A percentile compares a stretch with the other conserved stretches of the same genome.
Evolutionary conservation across 2,329 filamentous ascomycete species (phyloP).

Genomic region (Tolypocladium inflatum): DNA sequence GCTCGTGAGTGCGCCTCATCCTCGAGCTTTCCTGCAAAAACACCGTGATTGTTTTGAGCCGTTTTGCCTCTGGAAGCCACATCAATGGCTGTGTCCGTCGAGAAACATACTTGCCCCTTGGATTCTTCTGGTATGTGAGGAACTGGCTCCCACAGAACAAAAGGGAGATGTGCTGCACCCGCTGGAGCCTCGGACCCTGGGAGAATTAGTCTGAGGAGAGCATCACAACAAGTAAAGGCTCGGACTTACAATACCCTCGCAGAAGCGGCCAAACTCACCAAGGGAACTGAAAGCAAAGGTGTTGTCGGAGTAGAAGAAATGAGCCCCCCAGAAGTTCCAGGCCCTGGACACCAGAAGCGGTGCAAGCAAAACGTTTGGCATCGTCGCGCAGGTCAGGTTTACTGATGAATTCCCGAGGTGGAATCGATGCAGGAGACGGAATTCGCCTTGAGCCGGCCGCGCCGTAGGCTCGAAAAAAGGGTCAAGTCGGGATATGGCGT

Average conservation of each 20-base stretch:
- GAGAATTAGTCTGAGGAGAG: background rate
- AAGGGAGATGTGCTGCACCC: slow-evolving; percentile 31
- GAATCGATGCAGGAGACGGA: background rate
- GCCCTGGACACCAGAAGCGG: background rate
- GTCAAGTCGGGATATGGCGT: background rate
- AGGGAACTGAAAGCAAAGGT: background rate
- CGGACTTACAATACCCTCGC: background rate
- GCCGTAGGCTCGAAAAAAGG: background rate
- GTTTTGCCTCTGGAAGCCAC: slow-evolving; percentile 23
- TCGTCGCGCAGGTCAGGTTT: background rate
- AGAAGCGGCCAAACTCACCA: background rate
- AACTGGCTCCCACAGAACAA: slow-evolving; percentile 9
- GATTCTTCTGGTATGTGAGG: slow-evolving; percentile 11
- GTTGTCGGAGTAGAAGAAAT: background rate
- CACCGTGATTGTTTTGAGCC: slow-evolving; percentile 30
- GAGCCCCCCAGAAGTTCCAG: background rate
- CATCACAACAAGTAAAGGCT: background rate
- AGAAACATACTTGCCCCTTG: slow-evolving; percentile 16
- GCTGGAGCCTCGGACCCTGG: slow-evolving; percentile 23
- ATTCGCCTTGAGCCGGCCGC: background rate
- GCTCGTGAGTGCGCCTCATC: slow-evolving; percentile 29
- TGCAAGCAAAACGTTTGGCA: background rate
- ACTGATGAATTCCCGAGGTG: background rate
- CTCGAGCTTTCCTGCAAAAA: slow-evolving; percentile 29
- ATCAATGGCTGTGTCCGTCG: slow-evolving; percentile 25